A percentile compares a stretch with the other conserved stretches of the same genome.
phyloP scores from a whole-genome alignment of 1,284 basidiomycete genomes.

The Boletellus deceptivus region DNA sequence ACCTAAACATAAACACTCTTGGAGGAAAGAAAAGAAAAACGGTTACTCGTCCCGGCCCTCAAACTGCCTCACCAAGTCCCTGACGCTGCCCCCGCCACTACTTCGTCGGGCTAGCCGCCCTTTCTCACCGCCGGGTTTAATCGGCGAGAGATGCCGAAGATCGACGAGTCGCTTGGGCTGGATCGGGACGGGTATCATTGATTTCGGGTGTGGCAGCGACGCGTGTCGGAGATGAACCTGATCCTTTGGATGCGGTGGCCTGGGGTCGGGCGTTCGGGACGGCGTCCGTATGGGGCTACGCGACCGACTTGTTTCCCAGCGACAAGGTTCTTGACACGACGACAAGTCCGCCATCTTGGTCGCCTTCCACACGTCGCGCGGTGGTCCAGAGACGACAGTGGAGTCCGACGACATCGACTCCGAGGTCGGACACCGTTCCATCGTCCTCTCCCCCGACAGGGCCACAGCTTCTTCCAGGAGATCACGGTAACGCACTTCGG shows the following conservation, averaged over 20 bases:
- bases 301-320: slow-evolving; percentile 39
- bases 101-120: slow-evolving; percentile 30
- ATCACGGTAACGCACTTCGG: slow-evolving; percentile 52
- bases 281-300: slow-evolving; percentile 61
- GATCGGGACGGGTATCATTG: slow-evolving; percentile 42
- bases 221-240: slow-evolving; percentile 57
- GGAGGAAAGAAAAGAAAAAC: no score
- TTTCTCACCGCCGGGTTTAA: slow-evolving; percentile 6
- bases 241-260: slow-evolving; percentile 55
- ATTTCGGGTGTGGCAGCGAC: slow-evolving; percentile 38
- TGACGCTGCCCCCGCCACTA: slow-evolving; percentile 61
- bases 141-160: slow-evolving; percentile 47
- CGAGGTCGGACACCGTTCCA: slow-evolving; percentile 4
- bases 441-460: slow-evolving; percentile 23
- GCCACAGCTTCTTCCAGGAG: slow-evolving; percentile 51
- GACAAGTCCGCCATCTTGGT: slow-evolving; percentile 36
- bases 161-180: slow-evolving; percentile 53
- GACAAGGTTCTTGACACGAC: slow-evolving; percentile 48
- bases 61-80: slow-evolving; percentile 62
- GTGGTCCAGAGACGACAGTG: slow-evolving; percentile 5
- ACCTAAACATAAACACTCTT: not conserved
- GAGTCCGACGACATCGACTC: slow-evolving; percentile 11
- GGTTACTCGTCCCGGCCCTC: slow-evolving; percentile 40
- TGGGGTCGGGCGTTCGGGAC: slow-evolving; percentile 45
- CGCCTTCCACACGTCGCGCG: not conserved